A percentile compares a stretch with the other conserved stretches of the same genome.
Conservation (phyloP, 2,329 filamentous ascomycete species). For the Exserohilum rostratum region DNA sequence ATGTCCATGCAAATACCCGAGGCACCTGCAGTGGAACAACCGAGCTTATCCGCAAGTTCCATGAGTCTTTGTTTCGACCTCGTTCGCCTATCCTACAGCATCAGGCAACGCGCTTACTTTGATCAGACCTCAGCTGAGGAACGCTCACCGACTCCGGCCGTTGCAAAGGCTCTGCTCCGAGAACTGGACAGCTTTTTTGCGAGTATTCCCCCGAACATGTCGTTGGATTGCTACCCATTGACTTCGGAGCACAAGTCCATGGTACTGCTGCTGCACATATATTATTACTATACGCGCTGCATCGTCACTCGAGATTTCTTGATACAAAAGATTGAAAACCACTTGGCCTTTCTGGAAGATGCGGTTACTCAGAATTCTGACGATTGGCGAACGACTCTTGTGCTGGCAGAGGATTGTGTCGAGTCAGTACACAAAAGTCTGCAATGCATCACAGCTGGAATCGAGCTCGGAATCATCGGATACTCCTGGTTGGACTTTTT, state of each 20-base stretch:
- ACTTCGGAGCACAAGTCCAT: slow-evolving; percentile 19
- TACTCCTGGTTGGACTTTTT: slow-evolving; percentile 32
- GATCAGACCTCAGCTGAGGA: slow-evolving; percentile 27
- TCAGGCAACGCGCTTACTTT: slow-evolving; percentile 33
- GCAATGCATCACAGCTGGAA: slow-evolving; percentile 26
- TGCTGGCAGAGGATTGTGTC: slow-evolving; percentile 35
- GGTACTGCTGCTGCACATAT: slow-evolving; percentile 28
- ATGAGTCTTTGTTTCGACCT: slow-evolving; percentile 20
- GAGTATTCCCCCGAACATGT: slow-evolving; percentile 21
- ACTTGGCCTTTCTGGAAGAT: slow-evolving; percentile 22
- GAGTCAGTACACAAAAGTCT: slow-evolving; percentile 32
- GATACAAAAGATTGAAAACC: slow-evolving; percentile 31
- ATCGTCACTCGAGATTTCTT: slow-evolving; percentile 33
- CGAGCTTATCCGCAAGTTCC: slow-evolving; percentile 21
- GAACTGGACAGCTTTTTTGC: slow-evolving; percentile 28
- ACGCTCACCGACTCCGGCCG: slow-evolving; percentile 23
- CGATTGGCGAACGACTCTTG: slow-evolving; percentile 20
- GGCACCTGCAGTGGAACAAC: slow-evolving; percentile 23
- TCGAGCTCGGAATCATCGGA: slow-evolving; percentile 24
- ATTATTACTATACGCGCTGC: slow-evolving; percentile 33
- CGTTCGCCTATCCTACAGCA: slow-evolving; percentile 25
- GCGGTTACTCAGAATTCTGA: slow-evolving; percentile 11
- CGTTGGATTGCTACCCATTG: slow-evolving; percentile 14
- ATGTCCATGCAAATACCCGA: slow-evolving; percentile 30
- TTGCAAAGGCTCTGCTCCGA: slow-evolving; percentile 25